Evolutionary conservation across 306 rosid species (phyloP).

Genomic region (Vicia villosa): DNA sequence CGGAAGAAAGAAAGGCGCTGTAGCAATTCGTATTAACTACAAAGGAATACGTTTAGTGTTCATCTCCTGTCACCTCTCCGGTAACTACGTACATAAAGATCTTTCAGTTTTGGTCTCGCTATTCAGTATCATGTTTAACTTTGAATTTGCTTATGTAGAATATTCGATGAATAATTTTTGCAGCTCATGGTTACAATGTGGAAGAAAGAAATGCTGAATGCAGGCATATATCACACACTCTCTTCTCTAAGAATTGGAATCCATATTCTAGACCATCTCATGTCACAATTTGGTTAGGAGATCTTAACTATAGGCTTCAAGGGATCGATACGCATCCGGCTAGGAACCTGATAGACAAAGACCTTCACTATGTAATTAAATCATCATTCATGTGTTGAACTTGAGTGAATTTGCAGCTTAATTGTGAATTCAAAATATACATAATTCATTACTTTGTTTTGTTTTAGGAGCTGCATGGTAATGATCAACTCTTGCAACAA

Average conservation of each 20-base stretch:
- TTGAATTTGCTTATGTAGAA: no score
- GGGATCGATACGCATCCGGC: conserved; percentile 58
- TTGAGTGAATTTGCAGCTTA: conserved; percentile 8
- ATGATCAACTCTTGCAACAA: conserved; percentile 75
- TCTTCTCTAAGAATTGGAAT: conserved; percentile 62
- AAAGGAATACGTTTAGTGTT: conserved; percentile 64
- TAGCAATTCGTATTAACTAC: conserved; percentile 64
- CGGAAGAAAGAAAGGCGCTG: conserved; percentile 84
- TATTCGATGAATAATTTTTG: background rate
- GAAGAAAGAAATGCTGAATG: conserved; percentile 66
- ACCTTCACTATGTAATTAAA: conserved; percentile 51
- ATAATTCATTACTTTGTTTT: background rate
- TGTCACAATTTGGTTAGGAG: conserved; percentile 72
- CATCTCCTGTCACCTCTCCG: conserved; percentile 80
- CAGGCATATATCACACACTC: conserved; percentile 58
- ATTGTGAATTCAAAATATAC: background rate
- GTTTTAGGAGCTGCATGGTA: conserved; percentile 48
- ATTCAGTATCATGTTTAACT: no score
- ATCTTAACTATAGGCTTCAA: conserved; percentile 72
- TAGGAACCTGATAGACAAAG: conserved; percentile 47
- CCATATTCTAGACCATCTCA: conserved; percentile 62
- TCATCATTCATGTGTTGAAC: background rate
- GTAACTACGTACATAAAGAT: background rate
- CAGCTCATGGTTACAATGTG: conserved; percentile 70
- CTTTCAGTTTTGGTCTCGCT: no score